phyloP scores from a whole-genome alignment of 2,329 filamentous ascomycete genomes.

The Paecilomyces sp. region DNA sequence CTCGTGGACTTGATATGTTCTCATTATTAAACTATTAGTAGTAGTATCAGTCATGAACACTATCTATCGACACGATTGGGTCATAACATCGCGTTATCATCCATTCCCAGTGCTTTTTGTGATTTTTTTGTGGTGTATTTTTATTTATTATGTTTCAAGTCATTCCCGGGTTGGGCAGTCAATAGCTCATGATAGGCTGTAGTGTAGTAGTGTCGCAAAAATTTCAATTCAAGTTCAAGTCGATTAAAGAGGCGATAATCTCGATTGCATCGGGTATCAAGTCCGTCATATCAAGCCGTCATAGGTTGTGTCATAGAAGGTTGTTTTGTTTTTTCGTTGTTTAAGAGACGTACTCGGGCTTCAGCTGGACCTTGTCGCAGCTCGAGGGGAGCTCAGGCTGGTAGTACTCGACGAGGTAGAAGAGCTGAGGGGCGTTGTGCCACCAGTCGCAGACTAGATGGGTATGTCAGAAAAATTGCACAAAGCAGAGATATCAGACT shows the following conservation, averaged over 20 bases:
- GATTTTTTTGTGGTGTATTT: background rate
- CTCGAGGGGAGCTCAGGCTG: constrained; percentile 18
- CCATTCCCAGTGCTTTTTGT: background rate
- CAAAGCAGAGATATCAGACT: background rate
- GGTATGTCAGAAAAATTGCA: background rate
- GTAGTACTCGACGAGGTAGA: constrained; percentile 24
- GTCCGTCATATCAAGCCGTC: constrained; percentile 4
- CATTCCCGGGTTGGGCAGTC: background rate
- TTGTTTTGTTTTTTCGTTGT: background rate
- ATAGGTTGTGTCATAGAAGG: background rate
- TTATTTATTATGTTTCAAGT: background rate
- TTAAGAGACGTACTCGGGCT: constrained; percentile 14
- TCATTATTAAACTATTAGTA: background rate
- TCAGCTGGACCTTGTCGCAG: constrained; percentile 27
- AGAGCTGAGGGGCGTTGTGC: constrained; percentile 33
- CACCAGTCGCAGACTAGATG: constrained; percentile 32
- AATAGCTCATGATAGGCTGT: background rate
- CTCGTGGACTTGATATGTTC: background rate
- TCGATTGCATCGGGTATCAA: background rate
- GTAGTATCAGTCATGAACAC: background rate
- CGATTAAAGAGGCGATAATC: background rate
- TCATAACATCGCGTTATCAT: background rate
- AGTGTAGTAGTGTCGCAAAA: background rate
- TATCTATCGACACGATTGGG: background rate
- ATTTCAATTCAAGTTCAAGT: background rate